Base-by-base conservation (phyloP, 2,329 filamentous ascomycete genomes). In the Canariomyces notabilis region DNA sequence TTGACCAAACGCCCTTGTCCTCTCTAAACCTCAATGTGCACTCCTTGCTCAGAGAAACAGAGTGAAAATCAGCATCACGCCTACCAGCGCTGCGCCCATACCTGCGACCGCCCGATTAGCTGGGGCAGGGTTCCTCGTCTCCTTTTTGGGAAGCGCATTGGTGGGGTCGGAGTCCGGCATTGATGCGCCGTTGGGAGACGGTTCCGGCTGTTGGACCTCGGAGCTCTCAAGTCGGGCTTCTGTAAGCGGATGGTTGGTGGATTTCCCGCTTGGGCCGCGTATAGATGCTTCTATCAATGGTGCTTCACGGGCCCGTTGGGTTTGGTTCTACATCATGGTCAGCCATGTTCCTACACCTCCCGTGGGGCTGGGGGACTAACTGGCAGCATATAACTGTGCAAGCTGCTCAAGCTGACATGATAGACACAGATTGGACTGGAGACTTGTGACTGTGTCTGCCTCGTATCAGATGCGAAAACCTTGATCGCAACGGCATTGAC, bases 391-490 rank as follows among this genome's bases (percentile, higher is more conserved):
- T 85, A 83, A 1, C 82, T 84, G 54, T 71, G 26, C 14, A 29
- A 3, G 14, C 8, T 29, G 4, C 4, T 68, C 59, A 86, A 85
- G 5, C 83, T 87, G 51, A 95, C 87, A 61, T 95, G 88, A 67
- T 95, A 95, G 48, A 93, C 85, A 47, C 89, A 87, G 59, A 95
- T 12, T 8, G 26, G 9, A 9, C 14, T 29, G 26, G 26, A 12
- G 7, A 11, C 14, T 29, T 8, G 26, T 29, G 26, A 29, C 89
- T 29, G 26, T 29, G 26, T 29, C 14, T 29, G n/a, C n/a, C n/a
- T n/a, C n/a, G n/a, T n/a, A n/a, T 90, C 80, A 59, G 79, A 80
- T 56, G 81, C 82, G 71, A 94, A 95, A 72, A 95, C 89, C 68
- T 94, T 95, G 70, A 83, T 82, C 41, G 88, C 88, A 44, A 83